Base-by-base conservation (phyloP, 345 rosid species). In the Murraya koenigii region DNA sequence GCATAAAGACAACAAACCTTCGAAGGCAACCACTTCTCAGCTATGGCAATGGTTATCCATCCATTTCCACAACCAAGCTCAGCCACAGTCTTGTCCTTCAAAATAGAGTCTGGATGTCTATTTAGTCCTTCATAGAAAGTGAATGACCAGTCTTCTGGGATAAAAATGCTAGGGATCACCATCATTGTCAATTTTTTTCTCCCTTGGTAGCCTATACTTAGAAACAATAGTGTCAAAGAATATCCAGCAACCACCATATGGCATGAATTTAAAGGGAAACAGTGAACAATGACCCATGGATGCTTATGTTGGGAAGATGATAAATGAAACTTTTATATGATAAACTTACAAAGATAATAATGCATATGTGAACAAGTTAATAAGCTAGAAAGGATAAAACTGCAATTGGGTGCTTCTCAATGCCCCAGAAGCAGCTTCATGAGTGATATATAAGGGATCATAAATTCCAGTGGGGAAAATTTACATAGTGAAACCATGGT, bases 41-140 rank as follows among this genome's bases (percentile, higher is more conserved):
- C 17, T 19, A 26, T 20, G 10, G 20, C 49, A 44, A 44, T 44
- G 17, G 20, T 85, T 79, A 93, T 95, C 98, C 99, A 95, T 74
- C 99, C 99, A 59, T 95, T 95, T 75, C 99, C 99, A 80, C 99
- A 95, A 32, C 99, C 99, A 85, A 95, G 99, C 85, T 95, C 99
- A 69, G 99, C 88, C 59, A 95, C 86, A 14, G 91, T 82, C 88
- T 85, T 93, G 84, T 93, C 99, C 87, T 92, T 92, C 80, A 95
- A 95, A 75, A 93, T 91, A 66, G 99, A 89, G 77, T 95, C 96
- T 7, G 94, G 94, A 82, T 95, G 96, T 83, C 99, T 89, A 78
- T 95, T 95, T 59, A 95, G 90, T 65, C 99, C 98, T 87, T 95
- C 98, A 71, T 90, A 93, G 82, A 95, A 95, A 68, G 99, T 95